Evolutionary conservation across 208 protist species (phyloP).

Genomic region (Angomonas deanei): DNA sequence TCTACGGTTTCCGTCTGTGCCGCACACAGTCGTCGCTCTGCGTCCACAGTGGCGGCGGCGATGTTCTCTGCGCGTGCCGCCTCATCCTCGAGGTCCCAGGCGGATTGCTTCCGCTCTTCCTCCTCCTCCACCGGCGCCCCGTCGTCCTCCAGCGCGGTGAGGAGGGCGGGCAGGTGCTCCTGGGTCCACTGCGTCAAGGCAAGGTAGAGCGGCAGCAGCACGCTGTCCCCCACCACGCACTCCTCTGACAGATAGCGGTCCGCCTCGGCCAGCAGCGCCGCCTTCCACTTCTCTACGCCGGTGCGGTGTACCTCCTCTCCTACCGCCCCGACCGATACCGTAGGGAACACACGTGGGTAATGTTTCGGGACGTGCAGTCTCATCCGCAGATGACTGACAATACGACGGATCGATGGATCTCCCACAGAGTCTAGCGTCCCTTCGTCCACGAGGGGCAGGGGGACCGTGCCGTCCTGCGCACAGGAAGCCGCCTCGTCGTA

Average conservation of each 20-base stretch:
- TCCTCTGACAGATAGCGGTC: slow-evolving; percentile 45
- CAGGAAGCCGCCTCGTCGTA: slow-evolving; percentile 77
- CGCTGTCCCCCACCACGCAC: slow-evolving; percentile 28
- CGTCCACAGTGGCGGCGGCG: slow-evolving; percentile 24
- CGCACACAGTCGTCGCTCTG: slow-evolving; percentile 16
- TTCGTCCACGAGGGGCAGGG: slow-evolving; percentile 39
- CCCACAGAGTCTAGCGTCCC: slow-evolving; percentile 11
- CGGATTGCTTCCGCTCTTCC: neutral
- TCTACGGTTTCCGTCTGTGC: neutral
- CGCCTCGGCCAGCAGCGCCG: slow-evolving; percentile 24
- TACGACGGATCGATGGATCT: slow-evolving; percentile 7
- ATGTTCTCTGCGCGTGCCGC: slow-evolving; percentile 24
- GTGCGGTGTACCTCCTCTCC: slow-evolving; percentile 22
- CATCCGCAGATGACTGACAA: slow-evolving; percentile 32
- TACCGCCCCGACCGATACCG: neutral
- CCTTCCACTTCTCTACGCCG: slow-evolving; percentile 50
- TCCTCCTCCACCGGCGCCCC: slow-evolving; percentile 10
- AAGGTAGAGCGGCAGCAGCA: slow-evolving; percentile 66
- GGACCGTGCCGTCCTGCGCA: slow-evolving; percentile 21
- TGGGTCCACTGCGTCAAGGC: slow-evolving; percentile 34
- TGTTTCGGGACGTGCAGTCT: slow-evolving; percentile 35
- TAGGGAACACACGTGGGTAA: slow-evolving; percentile 26
- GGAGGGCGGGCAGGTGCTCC: slow-evolving; percentile 24
- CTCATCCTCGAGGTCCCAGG: slow-evolving; percentile 42
- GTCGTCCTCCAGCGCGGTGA: slow-evolving; percentile 19